These are phyloP conservation scores for Rhizopogon roseolus DNA, from an alignment of 768 basidiomycete species.

Conservation along the genomic window DNA sequence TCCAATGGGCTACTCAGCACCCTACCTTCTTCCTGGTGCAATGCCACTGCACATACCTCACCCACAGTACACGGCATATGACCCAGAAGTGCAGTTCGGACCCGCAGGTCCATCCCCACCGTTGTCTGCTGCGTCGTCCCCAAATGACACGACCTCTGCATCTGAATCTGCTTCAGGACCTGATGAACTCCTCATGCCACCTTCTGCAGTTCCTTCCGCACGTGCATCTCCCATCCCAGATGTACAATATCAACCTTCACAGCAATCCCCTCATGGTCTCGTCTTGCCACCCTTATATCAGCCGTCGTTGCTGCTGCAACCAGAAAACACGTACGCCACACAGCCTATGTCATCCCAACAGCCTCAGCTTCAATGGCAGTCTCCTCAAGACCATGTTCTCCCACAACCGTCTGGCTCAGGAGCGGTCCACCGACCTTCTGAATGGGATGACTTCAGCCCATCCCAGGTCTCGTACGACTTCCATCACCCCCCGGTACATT, in stretches of 20 bases:
- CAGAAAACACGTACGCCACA: slow-evolving; percentile 6
- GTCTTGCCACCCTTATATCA: background rate
- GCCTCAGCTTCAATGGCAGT: slow-evolving; percentile 6
- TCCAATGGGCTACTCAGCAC: background rate
- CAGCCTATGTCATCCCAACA: slow-evolving; percentile 5
- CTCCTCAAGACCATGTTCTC: background rate
- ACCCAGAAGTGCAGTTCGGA: slow-evolving; percentile 22
- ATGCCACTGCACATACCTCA: slow-evolving; percentile 11
- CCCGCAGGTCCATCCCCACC: slow-evolving; percentile 49
- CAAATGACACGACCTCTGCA: slow-evolving; percentile 22
- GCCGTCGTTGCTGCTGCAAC: slow-evolving; percentile 3
- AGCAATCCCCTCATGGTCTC: background rate
- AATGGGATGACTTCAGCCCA: slow-evolving; percentile 10
- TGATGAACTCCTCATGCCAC: slow-evolving; percentile 6
- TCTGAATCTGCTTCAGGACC: slow-evolving; percentile 8
- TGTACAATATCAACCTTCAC: slow-evolving; percentile 15
- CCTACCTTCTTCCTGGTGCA: slow-evolving; percentile 2
- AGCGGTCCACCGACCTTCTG: background rate
- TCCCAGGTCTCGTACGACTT: background rate
- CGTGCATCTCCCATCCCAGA: slow-evolving; percentile 6
- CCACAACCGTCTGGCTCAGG: slow-evolving; percentile 2
- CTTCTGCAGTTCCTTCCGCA: slow-evolving; percentile 11
- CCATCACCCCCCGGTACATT: slow-evolving; percentile 12
- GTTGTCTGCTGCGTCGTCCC: slow-evolving; percentile 46
- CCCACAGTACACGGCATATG: slow-evolving; percentile 19